These are phyloP conservation scores for Pinus tabuliformis DNA, from an alignment of 75 land plant genomes.

Conservation along the genomic window DNA sequence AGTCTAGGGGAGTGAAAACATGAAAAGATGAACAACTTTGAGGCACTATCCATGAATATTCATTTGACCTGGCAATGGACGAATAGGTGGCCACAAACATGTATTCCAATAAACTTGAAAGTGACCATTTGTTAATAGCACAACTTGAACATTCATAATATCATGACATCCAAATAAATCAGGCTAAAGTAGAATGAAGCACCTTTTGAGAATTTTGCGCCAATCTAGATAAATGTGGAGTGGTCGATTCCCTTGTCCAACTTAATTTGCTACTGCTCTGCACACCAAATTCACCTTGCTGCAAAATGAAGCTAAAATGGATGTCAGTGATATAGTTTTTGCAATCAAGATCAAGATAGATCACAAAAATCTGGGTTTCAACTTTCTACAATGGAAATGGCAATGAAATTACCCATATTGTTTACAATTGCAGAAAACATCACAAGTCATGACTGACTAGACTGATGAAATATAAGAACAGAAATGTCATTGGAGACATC, in stretches of 20 bases:
- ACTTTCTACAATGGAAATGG: neutral
- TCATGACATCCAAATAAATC: neutral
- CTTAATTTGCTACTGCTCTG: slow-evolving; percentile 5
- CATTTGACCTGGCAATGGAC: slow-evolving; percentile 9
- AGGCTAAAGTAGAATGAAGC: neutral
- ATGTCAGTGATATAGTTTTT: slow-evolving; percentile 5
- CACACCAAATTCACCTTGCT: slow-evolving; percentile 11
- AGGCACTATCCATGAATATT: slow-evolving; percentile 13
- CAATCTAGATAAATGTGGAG: slow-evolving; percentile 4
- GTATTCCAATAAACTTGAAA: slow-evolving; percentile 3
- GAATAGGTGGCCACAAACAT: slow-evolving; percentile 3
- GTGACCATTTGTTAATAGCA: neutral
- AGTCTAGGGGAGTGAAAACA: slow-evolving; percentile 20
- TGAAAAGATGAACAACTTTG: slow-evolving; percentile 21
- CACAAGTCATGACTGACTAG: neutral
- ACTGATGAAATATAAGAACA: neutral
- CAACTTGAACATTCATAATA: neutral
- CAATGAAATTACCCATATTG: neutral
- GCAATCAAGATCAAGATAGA: neutral
- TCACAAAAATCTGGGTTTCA: neutral
- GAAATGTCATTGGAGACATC: neutral
- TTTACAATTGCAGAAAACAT: neutral
- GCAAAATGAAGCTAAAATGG: neutral
- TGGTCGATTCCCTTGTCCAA: neutral
- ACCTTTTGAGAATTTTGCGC: slow-evolving; percentile 8